Conservation (phyloP, 768 basidiomycete genomes). For the Boletus pseudopeckii region DNA sequence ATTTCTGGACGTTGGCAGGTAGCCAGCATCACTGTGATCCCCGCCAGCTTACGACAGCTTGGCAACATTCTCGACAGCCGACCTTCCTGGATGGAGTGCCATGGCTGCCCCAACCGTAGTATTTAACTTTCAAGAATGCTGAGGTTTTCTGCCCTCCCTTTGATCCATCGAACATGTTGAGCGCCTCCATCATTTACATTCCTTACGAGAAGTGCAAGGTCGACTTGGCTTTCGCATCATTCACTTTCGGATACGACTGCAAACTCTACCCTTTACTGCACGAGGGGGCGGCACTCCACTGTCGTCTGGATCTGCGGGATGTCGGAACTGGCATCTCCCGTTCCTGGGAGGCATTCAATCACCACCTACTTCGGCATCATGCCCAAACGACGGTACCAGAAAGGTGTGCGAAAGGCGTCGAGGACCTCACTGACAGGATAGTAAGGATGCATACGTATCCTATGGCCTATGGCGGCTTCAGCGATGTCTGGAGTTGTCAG, state of each 20-base stretch:
- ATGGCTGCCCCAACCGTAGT: not conserved
- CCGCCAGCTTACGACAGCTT: not conserved
- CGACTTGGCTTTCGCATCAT: too few species aligned
- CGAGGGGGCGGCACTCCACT: too few species aligned
- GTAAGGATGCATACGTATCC: constrained; percentile 18
- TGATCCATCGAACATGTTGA: not conserved
- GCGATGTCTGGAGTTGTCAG: constrained; percentile 28
- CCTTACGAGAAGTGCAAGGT: not conserved
- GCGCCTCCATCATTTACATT: not conserved
- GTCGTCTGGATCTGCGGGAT: not conserved
- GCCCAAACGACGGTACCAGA: not conserved
- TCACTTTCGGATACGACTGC: too few species aligned
- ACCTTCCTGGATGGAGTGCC: not conserved
- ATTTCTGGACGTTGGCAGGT: not conserved
- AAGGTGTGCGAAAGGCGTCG: not conserved
- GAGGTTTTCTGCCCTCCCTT: not conserved
- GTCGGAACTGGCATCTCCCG: not conserved
- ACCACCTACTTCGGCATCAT: not conserved
- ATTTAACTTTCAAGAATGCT: not conserved
- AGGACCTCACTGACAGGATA: constrained; percentile 17
- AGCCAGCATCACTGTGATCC: not conserved
- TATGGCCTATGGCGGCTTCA: constrained; percentile 28
- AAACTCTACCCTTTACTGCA: too few species aligned
- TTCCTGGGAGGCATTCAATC: not conserved
- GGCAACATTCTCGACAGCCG: not conserved